Evolutionary conservation across 78 protist species (phyloP), one percentile per base, ranked within the genome.

Genomic region (Chrysochromulina tobinii): DNA sequence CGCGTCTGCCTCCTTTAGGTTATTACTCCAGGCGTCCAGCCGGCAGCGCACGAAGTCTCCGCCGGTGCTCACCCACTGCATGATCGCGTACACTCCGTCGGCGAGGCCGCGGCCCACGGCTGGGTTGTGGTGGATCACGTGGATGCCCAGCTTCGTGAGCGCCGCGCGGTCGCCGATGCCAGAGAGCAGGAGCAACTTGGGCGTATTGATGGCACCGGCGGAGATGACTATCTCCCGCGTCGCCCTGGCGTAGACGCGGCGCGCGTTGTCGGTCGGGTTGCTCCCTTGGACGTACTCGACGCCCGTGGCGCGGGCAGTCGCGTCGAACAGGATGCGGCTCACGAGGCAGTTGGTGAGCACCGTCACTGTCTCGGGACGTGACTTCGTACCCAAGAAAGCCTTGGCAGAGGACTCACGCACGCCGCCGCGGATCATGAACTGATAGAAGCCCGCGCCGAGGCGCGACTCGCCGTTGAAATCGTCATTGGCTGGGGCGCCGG

Each of bases 1-100:
- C 11, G 57, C 38, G 48, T 18, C 15, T 20, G 9, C 50, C 61
- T 59, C 23, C 64, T 7, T 14, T 7, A 7, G 64, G 64, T 59
- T 11, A 12, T 66, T 66, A 3, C 72, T 20, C 72, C 15, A 9
- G n/a, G n/a, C 6, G n/a, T 72, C 81, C n/a, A 72, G 38, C 54
- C 81, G 48, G 53, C 81, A 72, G 48, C 81, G 81, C 17, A 72
- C 53, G 81, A 72, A 72, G 81, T 38, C 17, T 38, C 53, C 53
- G 81, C 81, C n/a, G 15, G 12, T 38, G n/a, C n/a, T 72, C 17
- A 53, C 38, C 81, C 61, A 77, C 59, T 77, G 85, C 85, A 51
- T 51, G 61, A 77, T 53, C n/a, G 61, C 61, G 85, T 77, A 77
- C 55, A 77, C 85, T 0, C 85, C 85, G 58, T 77, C 85, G 9